phyloP scores from a whole-genome alignment of 2,329 filamentous ascomycete species.

The Aspergillus ruber region DNA sequence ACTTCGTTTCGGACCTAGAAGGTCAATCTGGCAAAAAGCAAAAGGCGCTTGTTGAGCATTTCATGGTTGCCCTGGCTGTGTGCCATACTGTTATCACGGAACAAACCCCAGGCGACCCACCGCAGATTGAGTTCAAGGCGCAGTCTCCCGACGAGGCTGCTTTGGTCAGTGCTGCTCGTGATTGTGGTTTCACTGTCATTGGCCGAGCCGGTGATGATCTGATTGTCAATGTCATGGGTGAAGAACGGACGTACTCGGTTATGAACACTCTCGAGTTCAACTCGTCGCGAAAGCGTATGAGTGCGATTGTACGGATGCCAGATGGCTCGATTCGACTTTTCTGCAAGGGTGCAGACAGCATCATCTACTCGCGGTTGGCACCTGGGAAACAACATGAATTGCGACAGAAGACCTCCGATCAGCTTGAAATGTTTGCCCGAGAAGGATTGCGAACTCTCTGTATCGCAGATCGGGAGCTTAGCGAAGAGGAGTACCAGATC shows the following conservation, averaged over 20 bases:
- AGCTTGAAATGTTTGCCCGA: constrained; percentile 92
- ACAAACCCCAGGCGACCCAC: constrained; percentile 78
- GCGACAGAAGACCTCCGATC: constrained; percentile 76
- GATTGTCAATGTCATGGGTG: constrained; percentile 76
- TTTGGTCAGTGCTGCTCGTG: constrained; percentile 85
- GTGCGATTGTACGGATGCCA: constrained; percentile 91
- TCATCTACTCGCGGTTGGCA: constrained; percentile 88
- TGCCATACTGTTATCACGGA: constrained; percentile 96
- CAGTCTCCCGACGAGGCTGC: constrained; percentile 96
- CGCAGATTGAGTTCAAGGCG: constrained; percentile 89
- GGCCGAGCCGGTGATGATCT: constrained; percentile 74
- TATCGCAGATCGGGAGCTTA: constrained; percentile 75
- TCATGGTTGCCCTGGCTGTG: constrained; percentile 92
- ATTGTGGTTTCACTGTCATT: constrained; percentile 90
- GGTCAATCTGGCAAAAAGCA: constrained; percentile 74
- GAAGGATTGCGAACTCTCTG: constrained; percentile 93
- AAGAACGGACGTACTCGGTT: constrained; percentile 77
- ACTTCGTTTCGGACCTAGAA: constrained; percentile 76
- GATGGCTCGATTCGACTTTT: constrained; percentile 82
- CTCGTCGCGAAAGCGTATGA: constrained; percentile 94
- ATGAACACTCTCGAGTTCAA: constrained; percentile 97
- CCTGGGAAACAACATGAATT: constrained; percentile 80
- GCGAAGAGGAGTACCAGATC: constrained; percentile 71
- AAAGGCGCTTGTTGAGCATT: constrained; percentile 70
- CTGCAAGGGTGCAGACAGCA: constrained; percentile 95